These are phyloP conservation scores for Coccomyxa subellipsoidea DNA, from an alignment of 163 green algal genomes.

Conservation along the genomic window DNA sequence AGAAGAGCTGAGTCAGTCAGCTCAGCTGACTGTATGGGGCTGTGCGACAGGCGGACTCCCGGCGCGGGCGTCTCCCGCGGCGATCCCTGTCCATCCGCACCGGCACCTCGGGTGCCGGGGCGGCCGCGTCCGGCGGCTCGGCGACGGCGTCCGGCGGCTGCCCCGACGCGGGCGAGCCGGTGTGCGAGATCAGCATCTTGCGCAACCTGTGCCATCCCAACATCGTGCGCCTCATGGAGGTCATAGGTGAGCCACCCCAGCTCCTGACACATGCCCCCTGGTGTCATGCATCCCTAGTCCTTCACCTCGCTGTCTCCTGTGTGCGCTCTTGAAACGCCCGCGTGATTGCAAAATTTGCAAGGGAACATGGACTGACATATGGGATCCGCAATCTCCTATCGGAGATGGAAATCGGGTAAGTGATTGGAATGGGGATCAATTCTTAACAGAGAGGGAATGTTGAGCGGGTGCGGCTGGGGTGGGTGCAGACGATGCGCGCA, in stretches of 20 bases:
- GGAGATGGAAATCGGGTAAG: too few species aligned
- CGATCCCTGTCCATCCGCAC: neutral
- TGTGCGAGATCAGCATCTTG: slow-evolving; percentile 70
- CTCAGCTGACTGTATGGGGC: neutral
- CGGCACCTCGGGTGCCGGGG: neutral
- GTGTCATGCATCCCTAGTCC: too few species aligned
- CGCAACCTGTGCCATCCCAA: slow-evolving; percentile 69
- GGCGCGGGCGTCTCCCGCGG: neutral
- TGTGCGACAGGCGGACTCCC: neutral
- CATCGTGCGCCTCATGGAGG: slow-evolving; percentile 69
- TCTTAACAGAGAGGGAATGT: neutral
- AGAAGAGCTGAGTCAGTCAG: too few species aligned
- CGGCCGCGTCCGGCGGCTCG: neutral
- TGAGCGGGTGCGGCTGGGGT: neutral
- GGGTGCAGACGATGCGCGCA: slow-evolving; percentile 56
- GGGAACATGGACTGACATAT: too few species aligned
- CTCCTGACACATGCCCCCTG: neutral
- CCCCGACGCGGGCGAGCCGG: slow-evolving; percentile 20
- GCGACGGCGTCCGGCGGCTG: neutral
- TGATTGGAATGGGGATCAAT: too few species aligned
- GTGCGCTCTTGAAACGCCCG: too few species aligned
- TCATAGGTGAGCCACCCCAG: slow-evolving; percentile 48
- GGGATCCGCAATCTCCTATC: too few species aligned
- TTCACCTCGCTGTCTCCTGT: too few species aligned
- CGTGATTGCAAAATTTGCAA: too few species aligned